Conservation (phyloP, 352 stramenopile genomes). For the Globisporangium perplexum region DNA sequence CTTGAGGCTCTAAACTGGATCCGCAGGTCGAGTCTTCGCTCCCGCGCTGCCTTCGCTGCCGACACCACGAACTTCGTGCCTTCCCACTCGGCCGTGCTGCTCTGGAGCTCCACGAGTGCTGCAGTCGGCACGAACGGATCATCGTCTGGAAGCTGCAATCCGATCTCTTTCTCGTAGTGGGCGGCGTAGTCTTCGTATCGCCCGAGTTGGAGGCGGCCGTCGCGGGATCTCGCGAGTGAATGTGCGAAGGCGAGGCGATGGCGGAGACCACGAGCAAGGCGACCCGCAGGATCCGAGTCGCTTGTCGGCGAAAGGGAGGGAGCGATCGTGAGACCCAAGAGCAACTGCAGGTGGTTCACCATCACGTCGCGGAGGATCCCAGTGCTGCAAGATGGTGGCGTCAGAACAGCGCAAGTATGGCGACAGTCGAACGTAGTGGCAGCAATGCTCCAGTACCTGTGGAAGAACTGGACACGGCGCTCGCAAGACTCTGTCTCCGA, state of each 20-base stretch:
- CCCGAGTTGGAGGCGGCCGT: conserved; percentile 11
- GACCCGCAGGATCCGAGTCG: not conserved
- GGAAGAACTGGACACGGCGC: conserved; percentile 59
- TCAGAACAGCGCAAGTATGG: not conserved
- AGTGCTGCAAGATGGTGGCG: conserved; percentile 15
- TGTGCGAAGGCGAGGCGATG: conserved; percentile 18
- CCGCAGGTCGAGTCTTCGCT: conserved; percentile 17
- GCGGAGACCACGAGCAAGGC: not conserved
- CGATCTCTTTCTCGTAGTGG: conserved; percentile 23
- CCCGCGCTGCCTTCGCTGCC: conserved; percentile 29
- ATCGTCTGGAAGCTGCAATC: not conserved
- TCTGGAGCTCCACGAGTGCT: conserved; percentile 26
- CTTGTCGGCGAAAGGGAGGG: conserved; percentile 20
- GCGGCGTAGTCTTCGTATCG: conserved; percentile 32
- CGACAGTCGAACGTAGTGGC: too few species aligned
- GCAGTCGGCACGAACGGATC: conserved; percentile 24
- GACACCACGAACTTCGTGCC: conserved; percentile 32
- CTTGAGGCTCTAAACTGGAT: conserved; percentile 13
- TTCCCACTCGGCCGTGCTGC: conserved; percentile 20
- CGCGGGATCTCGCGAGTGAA: conserved; percentile 4
- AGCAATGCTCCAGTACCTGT: conserved; percentile 50
- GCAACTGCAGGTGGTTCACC: conserved; percentile 73
- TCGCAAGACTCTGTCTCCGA: conserved; percentile 59
- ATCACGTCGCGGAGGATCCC: conserved; percentile 82
- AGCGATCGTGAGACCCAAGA: conserved; percentile 31